Base-by-base conservation (phyloP, 352 stramenopile species). In the Phytophthora melonis region DNA sequence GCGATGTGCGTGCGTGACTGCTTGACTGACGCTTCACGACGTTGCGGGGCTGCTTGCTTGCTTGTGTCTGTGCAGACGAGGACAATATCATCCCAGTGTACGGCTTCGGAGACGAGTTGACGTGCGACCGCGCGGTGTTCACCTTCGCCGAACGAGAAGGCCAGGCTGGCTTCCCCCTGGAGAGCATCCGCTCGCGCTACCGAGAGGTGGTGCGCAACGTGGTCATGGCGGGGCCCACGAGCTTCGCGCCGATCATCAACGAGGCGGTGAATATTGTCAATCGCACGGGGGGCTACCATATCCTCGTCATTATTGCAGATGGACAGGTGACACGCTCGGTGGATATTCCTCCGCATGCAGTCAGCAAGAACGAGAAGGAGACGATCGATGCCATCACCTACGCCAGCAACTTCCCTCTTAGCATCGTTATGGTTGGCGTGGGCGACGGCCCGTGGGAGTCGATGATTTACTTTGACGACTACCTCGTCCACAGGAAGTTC, bases 251-350 rank as follows among this genome's bases (percentile, higher is more conserved):
- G n/a, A 86, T 95, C 66, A 96, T 96, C 63, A 86, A 94, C 71
- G 71, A 96, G 66, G 90, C 90, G 7, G 77, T 96, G 8, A 82
- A 84, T 23, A 91, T 96, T 65, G 87, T 95, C 36, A 93, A 93
- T 73, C 70, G 79, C 58, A 94, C 87, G 32, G 84, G 88, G 11
- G 69, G 80, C 25, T 97, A 93, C 66, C 91, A 97, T 76, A 95
- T 97, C 57, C 84, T 97, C 13, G 82, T 97, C 52, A 96, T 97
- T 70, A 91, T 97, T 74, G 88, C 90, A 9, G 90, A 97, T 58
- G 91, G 91, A 53, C 89, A 96, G 69, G 89, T 97, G 18, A 97
- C 89, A 8, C 85, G 90, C 5, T 94, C 90, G 19, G 84, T 93
- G 63, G 90, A 96, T 72, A 88, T 93, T 53, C 87, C 86, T 7